Evolutionary conservation across 345 rosid species (phyloP).

Genomic region (Boechera stricta): DNA sequence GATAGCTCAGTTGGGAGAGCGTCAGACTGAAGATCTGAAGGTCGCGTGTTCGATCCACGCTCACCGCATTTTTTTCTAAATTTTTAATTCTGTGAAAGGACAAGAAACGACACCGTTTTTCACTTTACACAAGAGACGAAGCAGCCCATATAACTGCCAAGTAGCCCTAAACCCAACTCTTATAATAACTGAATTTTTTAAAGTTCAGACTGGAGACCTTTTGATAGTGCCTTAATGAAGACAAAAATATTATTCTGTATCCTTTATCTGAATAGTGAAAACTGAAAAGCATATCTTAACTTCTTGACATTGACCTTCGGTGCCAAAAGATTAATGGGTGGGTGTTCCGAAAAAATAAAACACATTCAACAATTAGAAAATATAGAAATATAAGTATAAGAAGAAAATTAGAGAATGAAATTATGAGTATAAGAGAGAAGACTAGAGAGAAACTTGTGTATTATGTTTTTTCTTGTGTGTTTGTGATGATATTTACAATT

Average conservation of each 20-base stretch:
- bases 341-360: neutral
- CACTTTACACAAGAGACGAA: neutral
- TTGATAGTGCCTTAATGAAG: neutral
- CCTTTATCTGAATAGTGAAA: neutral
- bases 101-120: neutral
- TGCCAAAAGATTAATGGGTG: neutral
- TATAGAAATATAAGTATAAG: neutral
- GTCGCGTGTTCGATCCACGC: slow-evolving; percentile 78
- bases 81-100: neutral
- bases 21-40: slow-evolving; percentile 84
- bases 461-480: no score
- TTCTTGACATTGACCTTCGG: neutral
- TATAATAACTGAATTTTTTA: neutral
- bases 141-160: slow-evolving; percentile 14
- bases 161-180: neutral
- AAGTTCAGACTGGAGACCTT: no score
- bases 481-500: no score
- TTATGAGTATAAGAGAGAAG: no score
- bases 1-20: slow-evolving; percentile 99
- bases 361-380: neutral
- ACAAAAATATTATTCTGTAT: neutral
- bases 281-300: neutral
- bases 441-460: no score
- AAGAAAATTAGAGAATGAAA: no score
- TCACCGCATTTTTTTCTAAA: slow-evolving; percentile 52